Evolutionary conservation across 768 basidiomycete species (phyloP), one percentile per base, ranked within the genome.

Genomic region (Lactifluus piperatus): DNA sequence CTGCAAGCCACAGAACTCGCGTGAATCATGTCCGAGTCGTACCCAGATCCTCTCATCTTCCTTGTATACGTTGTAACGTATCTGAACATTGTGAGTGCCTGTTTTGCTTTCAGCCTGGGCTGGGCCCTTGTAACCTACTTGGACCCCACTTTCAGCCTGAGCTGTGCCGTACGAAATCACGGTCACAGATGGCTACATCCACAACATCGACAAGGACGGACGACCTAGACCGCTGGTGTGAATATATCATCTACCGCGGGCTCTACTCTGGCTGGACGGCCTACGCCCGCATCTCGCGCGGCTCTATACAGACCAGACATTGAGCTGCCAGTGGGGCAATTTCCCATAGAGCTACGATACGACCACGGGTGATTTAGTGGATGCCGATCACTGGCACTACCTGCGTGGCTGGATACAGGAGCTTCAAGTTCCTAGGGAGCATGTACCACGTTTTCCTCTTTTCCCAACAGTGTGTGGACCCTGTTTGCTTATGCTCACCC

Each of bases 291-390:
- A 71, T 95, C 18, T 89, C 91, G 11, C 80, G 90, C 20, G 84
- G 89, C 24, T 83, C 83, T 34, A 86, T 95, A n/a, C 62, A 93
- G n/a, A n/a, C n/a, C 90, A 26, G 93, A 95, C 67, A 94, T 93
- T 1, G 91, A 94, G 67, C 77, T 93, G 52, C 93, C 93, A 71
- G 82, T 94, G 37, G 91, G 84, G 11, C 90, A 89, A 70, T 94
- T 93, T 67, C 78, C 88, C 50, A 68, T 94, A 4, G 0, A 77
- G 73, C 47, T 76, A 82, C 55, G 84, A 81, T 0, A 66, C 70
- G 59, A 68, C 69, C 18, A 78, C 84, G 4, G 73, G 74, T 24
- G 81, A 91, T 64, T 82, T 88, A 20, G 77, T 81, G 0, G 70
- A 77, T 50, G 74, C 77, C 18, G 84, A 86, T 3, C 78, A 86